Base-by-base conservation (phyloP, 2,329 filamentous ascomycete species). In the Aureobasidium lini region DNA sequence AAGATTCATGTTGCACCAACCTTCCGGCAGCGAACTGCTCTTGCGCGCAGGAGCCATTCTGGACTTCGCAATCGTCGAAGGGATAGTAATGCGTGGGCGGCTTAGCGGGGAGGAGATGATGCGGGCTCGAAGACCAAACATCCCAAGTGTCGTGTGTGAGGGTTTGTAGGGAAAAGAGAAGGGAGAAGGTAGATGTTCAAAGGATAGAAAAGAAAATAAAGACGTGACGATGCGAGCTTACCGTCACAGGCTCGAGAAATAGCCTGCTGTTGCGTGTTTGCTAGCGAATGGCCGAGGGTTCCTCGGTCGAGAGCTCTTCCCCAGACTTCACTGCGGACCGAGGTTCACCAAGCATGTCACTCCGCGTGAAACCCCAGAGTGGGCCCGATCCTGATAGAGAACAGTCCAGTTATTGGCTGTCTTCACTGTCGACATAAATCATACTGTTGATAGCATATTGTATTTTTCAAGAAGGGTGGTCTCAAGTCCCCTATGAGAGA, bases 21-120 rank as follows among this genome's bases (percentile, higher is more conserved):
- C 75, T 60, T 69, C 74, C 54, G 77, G 77, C 68, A 79, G 69
- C 64, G 70, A 70, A 58, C 75, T 77, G 67, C 75, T 72, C 68
- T 77, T 76, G 60, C 74, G 68, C 23, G 60, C 44, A 13, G 67
- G 66, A 16, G 69, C 70, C 71, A 72, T 73, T 61, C 43, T 48
- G 6, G 23, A 40, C n/a, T 31, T 57, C 31, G 52, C 29, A 15
- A 57, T 48, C 34, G 34, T 47, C 34, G 32, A 40, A n/a, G 54
- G 34, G 16, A 58, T 49, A n/a, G 46, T 36, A 37, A 63, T 60
- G 56, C 61, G 60, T 48, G 32, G 53, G n/a, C 32, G 58, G 52
- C 28, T 36, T 16, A 53, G 48, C 11, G 42, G 48, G 7, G 48
- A 56, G 52, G 61, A 58, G 58, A 62, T 49, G 42, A 49, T 59